phyloP scores from a whole-genome alignment of 768 basidiomycete species.

The Termitomyces heimii region DNA sequence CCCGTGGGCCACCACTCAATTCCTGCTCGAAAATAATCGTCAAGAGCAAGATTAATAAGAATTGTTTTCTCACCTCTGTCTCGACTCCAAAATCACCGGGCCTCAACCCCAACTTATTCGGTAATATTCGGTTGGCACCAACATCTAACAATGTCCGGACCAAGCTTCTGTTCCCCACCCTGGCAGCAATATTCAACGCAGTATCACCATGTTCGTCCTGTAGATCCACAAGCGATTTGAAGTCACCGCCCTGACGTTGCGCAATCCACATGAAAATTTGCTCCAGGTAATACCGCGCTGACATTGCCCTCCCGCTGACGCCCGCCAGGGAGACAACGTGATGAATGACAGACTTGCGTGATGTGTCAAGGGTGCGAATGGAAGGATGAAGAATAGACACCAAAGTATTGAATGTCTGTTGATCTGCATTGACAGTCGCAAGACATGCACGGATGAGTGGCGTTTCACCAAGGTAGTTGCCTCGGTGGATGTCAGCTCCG shows the following conservation, averaged over 20 bases:
- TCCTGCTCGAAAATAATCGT: conserved; percentile 37
- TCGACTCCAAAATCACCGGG: conserved; percentile 96
- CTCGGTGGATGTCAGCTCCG: conserved; percentile 86
- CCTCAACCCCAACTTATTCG: conserved; percentile 90
- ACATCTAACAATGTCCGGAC: conserved; percentile 87
- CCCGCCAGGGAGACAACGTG: conserved; percentile 90
- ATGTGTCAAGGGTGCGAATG: conserved; percentile 84
- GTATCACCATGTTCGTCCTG: conserved; percentile 97
- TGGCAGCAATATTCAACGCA: conserved; percentile 89
- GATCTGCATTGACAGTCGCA: conserved; percentile 80
- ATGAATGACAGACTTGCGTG: conserved; percentile 82
- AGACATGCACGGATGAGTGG: conserved; percentile 89
- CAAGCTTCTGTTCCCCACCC: conserved; percentile 85
- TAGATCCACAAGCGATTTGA: conserved; percentile 77
- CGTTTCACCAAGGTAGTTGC: conserved; percentile 93
- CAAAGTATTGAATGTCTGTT: conserved; percentile 64
- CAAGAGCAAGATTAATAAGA: background rate
- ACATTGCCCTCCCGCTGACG: conserved; percentile 77
- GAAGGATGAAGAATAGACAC: conserved; percentile 62
- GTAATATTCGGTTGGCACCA: conserved; percentile 82
- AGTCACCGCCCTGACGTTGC: conserved; percentile 68
- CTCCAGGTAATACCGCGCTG: conserved; percentile 89
- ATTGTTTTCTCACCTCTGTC: conserved; percentile 57
- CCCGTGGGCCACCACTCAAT: conserved; percentile 59
- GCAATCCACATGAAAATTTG: conserved; percentile 85